Percentiles rank a stretch among this genome's conserved stretches.
Conservation (phyloP, 1,139 yeast species). For the Sugiyamaella xylanicola region DNA sequence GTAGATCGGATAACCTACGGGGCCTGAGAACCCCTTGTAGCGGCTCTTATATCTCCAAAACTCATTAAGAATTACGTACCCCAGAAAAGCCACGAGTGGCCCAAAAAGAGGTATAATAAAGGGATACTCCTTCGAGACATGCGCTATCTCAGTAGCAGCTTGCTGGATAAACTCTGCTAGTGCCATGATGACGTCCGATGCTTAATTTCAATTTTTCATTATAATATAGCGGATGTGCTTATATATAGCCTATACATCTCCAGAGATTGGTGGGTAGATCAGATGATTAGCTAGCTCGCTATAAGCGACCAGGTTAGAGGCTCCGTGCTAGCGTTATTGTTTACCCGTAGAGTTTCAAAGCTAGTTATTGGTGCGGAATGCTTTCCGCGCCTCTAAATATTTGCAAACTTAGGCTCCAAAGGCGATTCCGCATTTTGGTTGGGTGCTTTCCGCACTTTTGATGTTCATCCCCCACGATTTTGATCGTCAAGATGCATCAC, state of each 20-base stretch:
- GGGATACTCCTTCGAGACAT: conserved; percentile 6
- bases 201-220: too few relatives aligned
- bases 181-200: too few relatives aligned
- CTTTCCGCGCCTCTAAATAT: background rate
- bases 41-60: conserved; percentile 23
- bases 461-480: too few relatives aligned
- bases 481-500: too few relatives aligned
- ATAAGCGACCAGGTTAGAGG: too few relatives aligned
- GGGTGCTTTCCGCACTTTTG: too few relatives aligned
- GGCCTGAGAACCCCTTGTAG: conserved; percentile 26
- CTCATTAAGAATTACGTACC: conserved; percentile 25
- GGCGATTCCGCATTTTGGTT: background rate
- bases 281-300: background rate
- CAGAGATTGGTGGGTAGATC: background rate
- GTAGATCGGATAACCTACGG: conserved; percentile 25
- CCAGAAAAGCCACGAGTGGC: conserved; percentile 17
- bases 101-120: background rate
- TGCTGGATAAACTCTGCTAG: conserved; percentile 5
- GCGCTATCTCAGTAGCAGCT: background rate
- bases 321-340: background rate
- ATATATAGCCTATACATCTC: background rate
- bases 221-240: background rate
- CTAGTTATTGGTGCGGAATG: background rate
- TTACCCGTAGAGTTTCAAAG: background rate
- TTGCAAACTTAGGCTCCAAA: background rate